Conservation (phyloP, 106 monocot genomes). For the Amphibolis antarctica region DNA sequence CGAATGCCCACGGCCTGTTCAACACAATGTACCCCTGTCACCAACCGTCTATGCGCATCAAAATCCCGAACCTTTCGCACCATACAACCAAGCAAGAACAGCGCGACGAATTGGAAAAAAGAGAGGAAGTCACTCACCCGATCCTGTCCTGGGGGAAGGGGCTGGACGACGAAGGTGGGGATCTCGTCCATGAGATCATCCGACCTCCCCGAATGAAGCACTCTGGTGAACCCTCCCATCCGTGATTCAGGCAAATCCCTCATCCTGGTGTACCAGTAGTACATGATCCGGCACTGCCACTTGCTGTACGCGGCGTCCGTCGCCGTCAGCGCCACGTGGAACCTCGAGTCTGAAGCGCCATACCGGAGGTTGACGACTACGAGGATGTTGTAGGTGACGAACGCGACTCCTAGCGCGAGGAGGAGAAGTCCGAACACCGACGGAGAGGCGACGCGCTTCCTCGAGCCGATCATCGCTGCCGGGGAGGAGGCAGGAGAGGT, state of each 20-base stretch:
- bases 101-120: background rate
- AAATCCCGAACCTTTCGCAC: background rate
- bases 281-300: slow-evolving; percentile 32
- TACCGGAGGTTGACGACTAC: background rate
- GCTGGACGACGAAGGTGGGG: slow-evolving; percentile 26
- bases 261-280: slow-evolving; percentile 23
- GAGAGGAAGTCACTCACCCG: slow-evolving; percentile 4
- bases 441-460: background rate
- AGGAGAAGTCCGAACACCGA: slow-evolving; percentile 5
- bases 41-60: background rate
- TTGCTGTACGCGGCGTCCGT: slow-evolving; percentile 24
- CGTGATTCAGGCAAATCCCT: slow-evolving; percentile 10
- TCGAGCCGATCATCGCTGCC: background rate
- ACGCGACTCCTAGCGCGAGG: slow-evolving; percentile 10
- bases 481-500: background rate
- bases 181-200: slow-evolving; percentile 23
- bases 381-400: slow-evolving; percentile 21
- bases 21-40: slow-evolving; percentile 83
- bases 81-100: background rate
- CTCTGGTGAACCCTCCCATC: slow-evolving; percentile 28
- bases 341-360: background rate
- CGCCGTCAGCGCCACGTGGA: slow-evolving; percentile 24
- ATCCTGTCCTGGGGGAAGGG: slow-evolving; percentile 15
- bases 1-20: slow-evolving; percentile 96
- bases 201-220: slow-evolving; percentile 15